Percentiles rank a stretch among this genome's conserved stretches.
phyloP scores from a whole-genome alignment of 768 basidiomycete genomes.

The Hericium erinaceus region DNA sequence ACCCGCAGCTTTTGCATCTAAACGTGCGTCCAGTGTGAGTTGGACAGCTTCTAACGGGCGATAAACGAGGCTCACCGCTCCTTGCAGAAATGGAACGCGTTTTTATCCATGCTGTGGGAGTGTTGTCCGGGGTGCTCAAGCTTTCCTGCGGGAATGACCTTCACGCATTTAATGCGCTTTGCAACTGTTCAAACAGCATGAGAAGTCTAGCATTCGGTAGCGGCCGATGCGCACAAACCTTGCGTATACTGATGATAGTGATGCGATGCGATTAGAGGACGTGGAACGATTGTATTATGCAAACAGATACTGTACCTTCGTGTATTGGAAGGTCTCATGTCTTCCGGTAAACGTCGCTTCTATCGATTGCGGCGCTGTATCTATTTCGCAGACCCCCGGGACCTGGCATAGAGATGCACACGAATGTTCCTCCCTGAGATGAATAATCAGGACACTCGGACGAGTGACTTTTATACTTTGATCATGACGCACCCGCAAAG shows the following conservation, averaged over 20 bases:
- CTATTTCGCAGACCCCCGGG: slow-evolving; percentile 47
- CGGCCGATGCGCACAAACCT: slow-evolving; percentile 21
- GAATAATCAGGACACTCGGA: not conserved
- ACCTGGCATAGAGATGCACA: slow-evolving; percentile 36
- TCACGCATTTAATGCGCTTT: slow-evolving; percentile 41
- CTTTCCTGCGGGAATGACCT: slow-evolving; percentile 35
- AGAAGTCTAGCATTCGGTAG: not conserved
- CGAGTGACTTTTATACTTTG: not conserved
- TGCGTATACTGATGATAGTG: slow-evolving; percentile 37
- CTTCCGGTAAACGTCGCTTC: slow-evolving; percentile 53
- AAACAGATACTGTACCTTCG: slow-evolving; percentile 34
- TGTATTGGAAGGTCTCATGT: slow-evolving; percentile 56
- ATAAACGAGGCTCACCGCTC: slow-evolving; percentile 23
- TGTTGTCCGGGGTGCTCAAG: slow-evolving; percentile 38
- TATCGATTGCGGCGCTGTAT: slow-evolving; percentile 48
- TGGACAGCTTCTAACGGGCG: not conserved
- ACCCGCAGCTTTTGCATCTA: slow-evolving; percentile 48
- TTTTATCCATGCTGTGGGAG: slow-evolving; percentile 35
- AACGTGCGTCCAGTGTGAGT: not conserved
- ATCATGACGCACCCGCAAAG: slow-evolving; percentile 42
- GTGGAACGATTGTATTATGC: not conserved
- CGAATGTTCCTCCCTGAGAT: slow-evolving; percentile 39
- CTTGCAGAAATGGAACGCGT: slow-evolving; percentile 48
- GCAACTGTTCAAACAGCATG: slow-evolving; percentile 25
- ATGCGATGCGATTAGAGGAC: not conserved